Evolutionary conservation across 345 rosid species (phyloP).

Genomic region (Camelina neglecta): DNA sequence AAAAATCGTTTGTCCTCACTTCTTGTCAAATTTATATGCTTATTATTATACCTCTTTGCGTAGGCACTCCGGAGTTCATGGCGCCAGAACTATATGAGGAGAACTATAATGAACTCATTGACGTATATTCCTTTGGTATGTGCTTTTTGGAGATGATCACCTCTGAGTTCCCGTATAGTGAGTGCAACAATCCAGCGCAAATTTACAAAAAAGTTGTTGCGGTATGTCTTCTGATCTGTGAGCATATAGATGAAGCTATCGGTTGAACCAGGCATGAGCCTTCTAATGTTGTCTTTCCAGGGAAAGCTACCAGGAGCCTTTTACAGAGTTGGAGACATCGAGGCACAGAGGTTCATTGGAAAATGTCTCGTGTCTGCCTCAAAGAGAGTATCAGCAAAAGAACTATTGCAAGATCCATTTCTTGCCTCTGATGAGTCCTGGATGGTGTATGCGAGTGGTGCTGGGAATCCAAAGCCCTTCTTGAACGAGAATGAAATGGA

Average conservation of each 20-base stretch:
- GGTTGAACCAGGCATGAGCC: slow-evolving; percentile 10
- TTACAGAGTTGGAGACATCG: slow-evolving; percentile 62
- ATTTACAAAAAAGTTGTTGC: slow-evolving; percentile 77
- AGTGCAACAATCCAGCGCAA: slow-evolving; percentile 73
- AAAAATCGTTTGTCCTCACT: slow-evolving; percentile 10
- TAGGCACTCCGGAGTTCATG: slow-evolving; percentile 93
- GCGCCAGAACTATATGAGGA: slow-evolving; percentile 88
- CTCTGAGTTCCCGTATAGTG: slow-evolving; percentile 79
- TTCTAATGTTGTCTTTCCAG: slow-evolving; percentile 44
- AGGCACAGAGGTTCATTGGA: slow-evolving; percentile 69
- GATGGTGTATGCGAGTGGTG: slow-evolving; percentile 36
- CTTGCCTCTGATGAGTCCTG: slow-evolving; percentile 54
- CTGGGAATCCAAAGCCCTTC: slow-evolving; percentile 56
- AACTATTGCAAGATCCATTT: slow-evolving; percentile 70
- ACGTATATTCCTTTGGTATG: slow-evolving; percentile 89
- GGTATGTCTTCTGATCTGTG: slow-evolving; percentile 49
- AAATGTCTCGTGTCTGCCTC: slow-evolving; percentile 69
- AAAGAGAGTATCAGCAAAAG: slow-evolving; percentile 66
- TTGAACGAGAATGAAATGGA: slow-evolving; percentile 59
- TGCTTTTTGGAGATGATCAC: slow-evolving; percentile 83
- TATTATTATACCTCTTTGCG: slow-evolving; percentile 10
- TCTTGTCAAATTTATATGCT: slow-evolving; percentile 19
- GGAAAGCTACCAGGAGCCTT: slow-evolving; percentile 77
- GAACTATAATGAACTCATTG: slow-evolving; percentile 80
- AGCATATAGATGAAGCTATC: slow-evolving; percentile 27